phyloP scores from a whole-genome alignment of 495 filamentous ascomycete genomes.

The Lasiosphaeriaceae sp. region DNA sequence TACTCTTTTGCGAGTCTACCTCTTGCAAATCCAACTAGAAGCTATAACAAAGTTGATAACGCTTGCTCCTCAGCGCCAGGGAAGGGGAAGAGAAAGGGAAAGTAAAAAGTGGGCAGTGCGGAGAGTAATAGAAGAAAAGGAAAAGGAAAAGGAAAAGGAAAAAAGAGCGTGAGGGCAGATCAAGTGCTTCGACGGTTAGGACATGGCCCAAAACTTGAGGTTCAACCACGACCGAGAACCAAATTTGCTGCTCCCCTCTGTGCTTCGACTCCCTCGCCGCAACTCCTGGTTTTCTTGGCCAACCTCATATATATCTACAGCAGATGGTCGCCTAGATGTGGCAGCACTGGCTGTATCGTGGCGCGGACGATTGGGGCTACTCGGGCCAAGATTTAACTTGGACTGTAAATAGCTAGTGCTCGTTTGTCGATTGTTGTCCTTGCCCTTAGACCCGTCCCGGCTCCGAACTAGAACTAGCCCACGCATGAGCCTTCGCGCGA shows the following conservation, averaged over 20 bases:
- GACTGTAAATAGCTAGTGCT: too few relatives aligned
- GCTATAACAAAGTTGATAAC: not conserved
- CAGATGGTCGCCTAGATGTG: too few relatives aligned
- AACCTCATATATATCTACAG: too few relatives aligned
- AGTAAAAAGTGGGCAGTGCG: not conserved
- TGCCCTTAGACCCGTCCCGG: not conserved
- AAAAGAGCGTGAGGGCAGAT: not conserved
- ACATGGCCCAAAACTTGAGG: not conserved
- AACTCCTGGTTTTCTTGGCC: slow-evolving; percentile 15
- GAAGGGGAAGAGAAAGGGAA: not conserved
- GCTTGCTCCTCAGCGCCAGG: too few relatives aligned
- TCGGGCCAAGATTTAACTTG: too few relatives aligned
- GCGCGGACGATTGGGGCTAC: too few relatives aligned
- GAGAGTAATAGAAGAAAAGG: not conserved
- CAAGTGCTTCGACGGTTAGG: not conserved
- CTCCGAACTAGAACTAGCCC: slow-evolving; percentile 5
- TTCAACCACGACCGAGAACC: not conserved
- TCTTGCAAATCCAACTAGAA: too few relatives aligned
- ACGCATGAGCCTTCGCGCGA: slow-evolving; percentile 19
- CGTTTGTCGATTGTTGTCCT: not conserved
- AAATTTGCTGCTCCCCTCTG: not conserved
- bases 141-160: not conserved
- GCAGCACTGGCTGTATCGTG: too few relatives aligned
- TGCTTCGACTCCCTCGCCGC: slow-evolving; percentile 6
- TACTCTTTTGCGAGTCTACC: too few relatives aligned